phyloP scores from a whole-genome alignment of 306 rosid species.

The Citrullus mucosospermus region DNA sequence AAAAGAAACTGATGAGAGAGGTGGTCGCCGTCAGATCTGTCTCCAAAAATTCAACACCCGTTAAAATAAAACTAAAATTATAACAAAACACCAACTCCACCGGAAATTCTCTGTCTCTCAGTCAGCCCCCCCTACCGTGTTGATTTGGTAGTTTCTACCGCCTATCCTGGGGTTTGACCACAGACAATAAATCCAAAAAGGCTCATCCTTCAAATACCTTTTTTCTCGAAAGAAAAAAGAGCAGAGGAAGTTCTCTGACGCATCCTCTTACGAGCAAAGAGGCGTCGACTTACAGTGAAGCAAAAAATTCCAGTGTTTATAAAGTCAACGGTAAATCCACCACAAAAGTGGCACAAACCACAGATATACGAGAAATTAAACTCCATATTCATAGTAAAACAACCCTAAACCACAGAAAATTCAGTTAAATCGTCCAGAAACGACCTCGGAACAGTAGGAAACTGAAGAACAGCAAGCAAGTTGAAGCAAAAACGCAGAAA shows the following conservation, averaged over 20 bases:
- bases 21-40: slow-evolving; percentile 32
- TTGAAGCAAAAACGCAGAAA: not conserved
- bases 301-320: not conserved
- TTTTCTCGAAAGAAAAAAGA: not conserved
- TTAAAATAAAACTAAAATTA: not conserved
- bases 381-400: not conserved
- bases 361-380: not conserved
- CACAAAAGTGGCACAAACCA: not conserved
- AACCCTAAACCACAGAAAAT: not conserved
- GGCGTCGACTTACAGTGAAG: not conserved
- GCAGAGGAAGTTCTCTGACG: not conserved
- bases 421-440: not conserved
- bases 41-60: slow-evolving; percentile 18
- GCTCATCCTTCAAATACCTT: not conserved
- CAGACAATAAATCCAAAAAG: not conserved
- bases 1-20: not conserved
- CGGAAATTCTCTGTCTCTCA: not conserved
- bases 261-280: not conserved
- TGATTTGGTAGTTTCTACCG: slow-evolving; percentile 4
- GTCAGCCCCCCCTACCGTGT: not conserved
- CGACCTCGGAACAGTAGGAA: not conserved
- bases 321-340: slow-evolving; percentile 3
- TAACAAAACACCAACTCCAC: not conserved
- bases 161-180: not conserved
- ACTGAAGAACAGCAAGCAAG: not conserved